phyloP scores from a whole-genome alignment of 805 yeast genomes.

The Dipodascus albidus region DNA sequence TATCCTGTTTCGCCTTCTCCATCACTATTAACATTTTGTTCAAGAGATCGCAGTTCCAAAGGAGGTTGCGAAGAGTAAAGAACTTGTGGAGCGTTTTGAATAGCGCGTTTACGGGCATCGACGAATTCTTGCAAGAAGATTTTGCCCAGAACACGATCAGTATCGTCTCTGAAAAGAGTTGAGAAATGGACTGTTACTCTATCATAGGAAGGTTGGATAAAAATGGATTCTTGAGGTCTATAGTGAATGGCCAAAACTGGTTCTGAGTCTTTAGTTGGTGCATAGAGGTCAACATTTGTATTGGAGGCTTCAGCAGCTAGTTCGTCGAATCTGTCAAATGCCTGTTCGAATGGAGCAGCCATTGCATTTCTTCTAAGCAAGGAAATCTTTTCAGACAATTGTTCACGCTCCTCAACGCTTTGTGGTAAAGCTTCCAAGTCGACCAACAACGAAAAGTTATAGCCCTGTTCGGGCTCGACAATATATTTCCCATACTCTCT shows the following conservation, averaged over 20 bases:
- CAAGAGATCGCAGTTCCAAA: constrained; percentile 52
- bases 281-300: constrained; percentile 28
- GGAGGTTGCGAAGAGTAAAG: constrained; percentile 93
- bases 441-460: constrained; percentile 64
- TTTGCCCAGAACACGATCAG: constrained; percentile 52
- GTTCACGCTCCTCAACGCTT: constrained; percentile 35
- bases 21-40: constrained; percentile 23
- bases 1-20: constrained; percentile 36
- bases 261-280: constrained; percentile 35
- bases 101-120: constrained; percentile 89
- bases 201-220: constrained; percentile 83
- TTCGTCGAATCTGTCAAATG: constrained; percentile 68
- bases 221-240: constrained; percentile 89
- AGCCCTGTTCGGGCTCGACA: constrained; percentile 58
- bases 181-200: constrained; percentile 95
- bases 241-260: constrained; percentile 63
- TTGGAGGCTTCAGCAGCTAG: constrained; percentile 33
- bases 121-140: constrained; percentile 56
- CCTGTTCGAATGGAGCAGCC: constrained; percentile 87
- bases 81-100: constrained; percentile 98
- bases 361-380: constrained; percentile 74
- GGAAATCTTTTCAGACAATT: constrained; percentile 53
- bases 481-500: constrained; percentile 42
- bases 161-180: constrained; percentile 90
- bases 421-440: constrained; percentile 38